Percentiles rank a stretch among this genome's conserved stretches.
These are phyloP conservation scores for Linum usitatissimum DNA, from an alignment of 345 rosid species.

Conservation along the genomic window DNA sequence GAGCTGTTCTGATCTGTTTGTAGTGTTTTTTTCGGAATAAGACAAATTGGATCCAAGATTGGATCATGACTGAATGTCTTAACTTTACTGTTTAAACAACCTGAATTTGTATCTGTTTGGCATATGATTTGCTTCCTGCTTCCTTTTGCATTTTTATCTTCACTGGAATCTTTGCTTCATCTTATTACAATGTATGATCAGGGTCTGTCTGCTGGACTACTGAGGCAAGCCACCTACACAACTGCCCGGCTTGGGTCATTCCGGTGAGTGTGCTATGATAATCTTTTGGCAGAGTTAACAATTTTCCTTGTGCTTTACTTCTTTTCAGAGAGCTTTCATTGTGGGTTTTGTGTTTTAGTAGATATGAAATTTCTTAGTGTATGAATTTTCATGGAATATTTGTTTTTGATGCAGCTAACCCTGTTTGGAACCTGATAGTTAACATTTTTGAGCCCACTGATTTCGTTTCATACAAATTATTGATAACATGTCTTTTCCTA, in stretches of 20 bases:
- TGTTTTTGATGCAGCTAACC: too few species aligned
- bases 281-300: background rate
- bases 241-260: conserved; percentile 97
- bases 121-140: background rate
- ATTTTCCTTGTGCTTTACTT: background rate
- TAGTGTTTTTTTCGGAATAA: background rate
- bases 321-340: background rate
- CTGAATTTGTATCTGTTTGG: background rate
- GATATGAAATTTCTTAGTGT: background rate
- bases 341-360: too few species aligned
- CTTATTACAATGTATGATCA: conserved; percentile 8
- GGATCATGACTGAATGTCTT: background rate
- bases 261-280: conserved; percentile 37
- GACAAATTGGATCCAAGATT: background rate
- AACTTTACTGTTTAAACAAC: background rate
- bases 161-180: background rate
- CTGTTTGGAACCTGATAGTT: too few species aligned
- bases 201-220: conserved; percentile 91
- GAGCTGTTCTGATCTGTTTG: background rate
- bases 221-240: conserved; percentile 96
- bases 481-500: too few species aligned
- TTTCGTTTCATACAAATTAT: too few species aligned
- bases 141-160: background rate
- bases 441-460: too few species aligned
- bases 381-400: too few species aligned